Percentiles rank a stretch among this genome's conserved stretches.
phyloP scores from a whole-genome alignment of 768 basidiomycete genomes.

The Tricholoma matsutake region DNA sequence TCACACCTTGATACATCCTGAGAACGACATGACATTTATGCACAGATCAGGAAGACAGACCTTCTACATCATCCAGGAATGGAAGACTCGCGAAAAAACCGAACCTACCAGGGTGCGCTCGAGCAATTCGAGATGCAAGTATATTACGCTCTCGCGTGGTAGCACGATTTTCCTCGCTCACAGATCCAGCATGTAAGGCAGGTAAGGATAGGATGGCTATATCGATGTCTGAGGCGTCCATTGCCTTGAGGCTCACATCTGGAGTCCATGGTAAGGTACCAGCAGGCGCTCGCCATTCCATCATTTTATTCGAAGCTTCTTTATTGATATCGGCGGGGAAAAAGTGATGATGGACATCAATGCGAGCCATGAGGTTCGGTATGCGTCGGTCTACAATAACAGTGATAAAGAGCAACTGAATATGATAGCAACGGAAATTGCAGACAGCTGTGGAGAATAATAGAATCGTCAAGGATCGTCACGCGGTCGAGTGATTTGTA shows the following conservation, averaged over 20 bases:
- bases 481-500: no score
- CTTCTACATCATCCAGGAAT: conserved; percentile 58
- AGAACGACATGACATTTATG: not conserved
- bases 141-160: conserved; percentile 46
- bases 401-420: not conserved
- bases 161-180: conserved; percentile 38
- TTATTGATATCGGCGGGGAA: conserved; percentile 57
- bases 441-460: no score
- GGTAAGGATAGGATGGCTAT: conserved; percentile 68
- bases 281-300: conserved; percentile 62
- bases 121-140: conserved; percentile 45
- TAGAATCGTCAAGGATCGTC: no score
- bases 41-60: conserved; percentile 26
- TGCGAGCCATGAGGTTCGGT: conserved; percentile 16
- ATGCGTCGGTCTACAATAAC: not conserved
- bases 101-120: conserved; percentile 51
- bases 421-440: not conserved
- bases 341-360: conserved; percentile 81
- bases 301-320: conserved; percentile 35
- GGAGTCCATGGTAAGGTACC: conserved; percentile 68
- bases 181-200: conserved; percentile 40
- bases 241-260: conserved; percentile 53
- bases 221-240: conserved; percentile 58
- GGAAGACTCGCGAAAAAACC: conserved; percentile 71
- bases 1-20: conserved; percentile 38